Evolutionary conservation across 768 basidiomycete species (phyloP), one percentile per base, ranked within the genome.

Genomic region (Termitomyces titanicus): DNA sequence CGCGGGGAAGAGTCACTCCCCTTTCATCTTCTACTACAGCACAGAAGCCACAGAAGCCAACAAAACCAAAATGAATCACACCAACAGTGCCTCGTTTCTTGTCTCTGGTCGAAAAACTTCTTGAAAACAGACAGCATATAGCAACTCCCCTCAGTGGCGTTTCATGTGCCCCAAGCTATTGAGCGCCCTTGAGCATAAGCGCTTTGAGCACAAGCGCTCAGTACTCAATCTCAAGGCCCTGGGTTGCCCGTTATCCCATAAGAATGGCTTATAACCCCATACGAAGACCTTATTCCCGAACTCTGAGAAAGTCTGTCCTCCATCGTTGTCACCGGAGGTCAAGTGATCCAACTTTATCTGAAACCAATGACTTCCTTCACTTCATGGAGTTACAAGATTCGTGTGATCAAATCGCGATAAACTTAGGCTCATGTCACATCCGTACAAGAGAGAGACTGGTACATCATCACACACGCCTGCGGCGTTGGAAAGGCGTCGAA

Each of bases 1-100:
- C 58, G 17, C 51, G 54, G 9, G 54, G 58, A 18, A 54, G 25
- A 24, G 55, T 54, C 7, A 31, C 43, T 9, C 39, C 25, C 11
- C 18, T 47, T 20, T 47, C 57, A 34, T 45, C 51, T 12, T 53
- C 54, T 18, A 38, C 42, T n/a, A 29, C 37, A 24, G 15, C n/a
- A 17, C n/a, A n/a, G n/a, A n/a, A n/a, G n/a, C n/a, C n/a, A n/a
- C n/a, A n/a, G n/a, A 54, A 55, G 24, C 57, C 48, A 20, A 18
- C 17, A 18, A 52, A 57, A 9, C 48, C 43, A 15, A 58, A 49
- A 47, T 56, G 38, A 55, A 18, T 31, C 33, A 24, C 50, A 31
- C 48, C 31, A 47, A 13, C 34, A n/a, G n/a, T n/a, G n/a, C n/a
- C n/a, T n/a, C n/a, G n/a, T n/a, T n/a, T n/a, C n/a, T n/a, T n/a